A percentile compares a stretch with the other conserved stretches of the same genome.
phyloP scores from a whole-genome alignment of 352 stramenopile species.

The Saprolegnia parasitica region DNA sequence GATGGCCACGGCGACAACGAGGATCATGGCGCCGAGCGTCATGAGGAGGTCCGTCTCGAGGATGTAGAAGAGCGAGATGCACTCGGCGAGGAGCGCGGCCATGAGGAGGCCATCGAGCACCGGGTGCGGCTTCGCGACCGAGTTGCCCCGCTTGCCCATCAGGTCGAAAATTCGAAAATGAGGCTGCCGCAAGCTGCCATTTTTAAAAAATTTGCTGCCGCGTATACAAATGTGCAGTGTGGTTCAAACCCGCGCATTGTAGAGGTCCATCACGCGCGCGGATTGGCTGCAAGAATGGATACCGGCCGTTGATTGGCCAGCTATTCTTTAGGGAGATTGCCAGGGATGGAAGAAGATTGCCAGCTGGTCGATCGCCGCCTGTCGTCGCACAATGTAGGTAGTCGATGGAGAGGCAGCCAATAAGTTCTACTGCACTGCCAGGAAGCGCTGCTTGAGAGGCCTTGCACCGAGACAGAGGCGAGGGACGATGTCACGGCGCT shows the following conservation, averaged over 20 bases:
- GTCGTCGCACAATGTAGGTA: too few relatives aligned
- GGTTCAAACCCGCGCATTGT: background rate
- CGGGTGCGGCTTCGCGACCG: constrained; percentile 59
- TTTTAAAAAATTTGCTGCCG: background rate
- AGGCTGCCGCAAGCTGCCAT: background rate
- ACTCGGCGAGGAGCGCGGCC: constrained; percentile 51
- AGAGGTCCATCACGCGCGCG: too few relatives aligned
- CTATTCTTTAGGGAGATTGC: too few relatives aligned
- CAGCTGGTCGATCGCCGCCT: too few relatives aligned
- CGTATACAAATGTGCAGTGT: background rate
- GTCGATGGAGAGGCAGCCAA: too few relatives aligned
- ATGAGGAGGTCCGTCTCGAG: constrained; percentile 62
- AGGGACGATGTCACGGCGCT: too few relatives aligned
- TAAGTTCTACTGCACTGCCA: too few relatives aligned
- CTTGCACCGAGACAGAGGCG: too few relatives aligned
- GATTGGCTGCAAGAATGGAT: too few relatives aligned
- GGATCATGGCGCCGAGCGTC: constrained; percentile 57
- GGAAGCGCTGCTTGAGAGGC: too few relatives aligned
- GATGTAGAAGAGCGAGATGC: constrained; percentile 30
- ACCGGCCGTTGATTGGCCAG: too few relatives aligned
- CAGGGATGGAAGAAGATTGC: too few relatives aligned
- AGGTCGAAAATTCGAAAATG: constrained; percentile 11
- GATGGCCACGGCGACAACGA: constrained; percentile 34
- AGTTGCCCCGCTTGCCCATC: constrained; percentile 43
- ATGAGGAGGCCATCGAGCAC: constrained; percentile 64